Evolutionary conservation across 139 green algal genomes (phyloP), one percentile per base, ranked within the genome.

Genomic region (Micromonas pusilla): DNA sequence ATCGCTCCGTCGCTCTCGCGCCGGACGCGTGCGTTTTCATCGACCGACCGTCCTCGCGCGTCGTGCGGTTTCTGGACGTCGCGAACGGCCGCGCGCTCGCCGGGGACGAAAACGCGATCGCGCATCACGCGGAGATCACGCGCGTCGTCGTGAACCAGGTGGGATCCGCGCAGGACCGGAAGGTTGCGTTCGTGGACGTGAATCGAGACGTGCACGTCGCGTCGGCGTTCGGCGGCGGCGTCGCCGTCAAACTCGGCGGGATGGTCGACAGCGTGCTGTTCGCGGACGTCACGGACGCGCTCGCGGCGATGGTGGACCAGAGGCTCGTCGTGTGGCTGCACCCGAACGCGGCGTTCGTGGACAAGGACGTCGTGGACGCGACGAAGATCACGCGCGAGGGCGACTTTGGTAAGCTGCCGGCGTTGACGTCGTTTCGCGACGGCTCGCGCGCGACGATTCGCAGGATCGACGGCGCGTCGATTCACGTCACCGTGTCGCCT

Each of bases 131-230:
- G 54, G 87, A 91, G 65, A 81, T 92, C 16, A 82, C 81, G 32
- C 77, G 85, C 60, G 78, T 92, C 1, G 79, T 83, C 16, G 68
- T 92, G 1, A 91, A 76, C 75, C 88, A 92, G 74, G 70, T 84
- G 54, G 88, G 78, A 6, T 31, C 62, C 31, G 20, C 31, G 28
- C n/a, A 63, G 13, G 86, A 92, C 16, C 79, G 88, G 0, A 83
- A 89, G 80, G 81, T 93, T 6, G 84, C 87, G 21, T 83, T 94
- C 57, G 77, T 93, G 30, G 91, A 96, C 73, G 63, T 76, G 65
- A 93, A 92, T 72, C 74, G 88, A 1, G 89, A 93, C 71, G 78
- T 96, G 34, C 90, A 91, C 83, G 77, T 93, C 26, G 73, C 85
- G 70, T 76, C 84, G 0, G 73, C 78, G 2, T 20, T 77, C 68